phyloP scores from a whole-genome alignment of 345 rosid species.

The Brassica cretica region DNA sequence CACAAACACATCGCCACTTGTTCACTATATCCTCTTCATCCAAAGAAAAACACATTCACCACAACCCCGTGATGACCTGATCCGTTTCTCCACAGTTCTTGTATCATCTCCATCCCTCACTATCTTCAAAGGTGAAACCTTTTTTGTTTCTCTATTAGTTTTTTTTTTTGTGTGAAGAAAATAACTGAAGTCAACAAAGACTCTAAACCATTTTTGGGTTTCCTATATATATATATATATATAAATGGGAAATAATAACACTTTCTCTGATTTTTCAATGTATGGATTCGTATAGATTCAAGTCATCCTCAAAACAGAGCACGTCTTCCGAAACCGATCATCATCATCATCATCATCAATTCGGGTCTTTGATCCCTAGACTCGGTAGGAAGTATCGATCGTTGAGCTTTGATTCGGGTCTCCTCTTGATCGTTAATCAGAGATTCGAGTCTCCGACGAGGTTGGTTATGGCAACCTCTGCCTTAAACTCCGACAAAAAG shows the following conservation, averaged over 20 bases:
- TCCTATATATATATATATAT: background rate
- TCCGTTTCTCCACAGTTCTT: conserved; percentile 19
- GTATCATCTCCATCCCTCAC: conserved; percentile 3
- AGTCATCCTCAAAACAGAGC: conserved; percentile 16
- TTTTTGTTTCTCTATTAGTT: background rate
- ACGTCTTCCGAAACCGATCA: conserved; percentile 20
- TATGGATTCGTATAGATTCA: conserved; percentile 40
- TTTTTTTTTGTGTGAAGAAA: background rate
- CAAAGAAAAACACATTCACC: background rate
- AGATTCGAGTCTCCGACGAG: conserved; percentile 30
- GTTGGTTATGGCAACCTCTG: conserved; percentile 36
- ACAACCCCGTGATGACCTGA: conserved; percentile 25
- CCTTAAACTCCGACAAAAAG: conserved; percentile 39
- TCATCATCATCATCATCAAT: conserved; percentile 11
- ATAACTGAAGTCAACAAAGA: conserved; percentile 36
- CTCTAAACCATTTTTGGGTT: background rate
- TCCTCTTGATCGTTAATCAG: conserved; percentile 35
- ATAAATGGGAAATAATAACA: conserved; percentile 13
- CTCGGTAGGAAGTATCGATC: conserved; percentile 36
- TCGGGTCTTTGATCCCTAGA: conserved; percentile 27
- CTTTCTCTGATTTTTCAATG: conserved; percentile 23
- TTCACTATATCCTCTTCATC: conserved; percentile 33
- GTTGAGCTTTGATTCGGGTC: conserved; percentile 43
- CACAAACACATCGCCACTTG: conserved; percentile 39
- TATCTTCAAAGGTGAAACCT: conserved; percentile 23